These are phyloP conservation scores for Boletellus sp. DNA, from an alignment of 768 basidiomycete genomes.

Conservation along the genomic window DNA sequence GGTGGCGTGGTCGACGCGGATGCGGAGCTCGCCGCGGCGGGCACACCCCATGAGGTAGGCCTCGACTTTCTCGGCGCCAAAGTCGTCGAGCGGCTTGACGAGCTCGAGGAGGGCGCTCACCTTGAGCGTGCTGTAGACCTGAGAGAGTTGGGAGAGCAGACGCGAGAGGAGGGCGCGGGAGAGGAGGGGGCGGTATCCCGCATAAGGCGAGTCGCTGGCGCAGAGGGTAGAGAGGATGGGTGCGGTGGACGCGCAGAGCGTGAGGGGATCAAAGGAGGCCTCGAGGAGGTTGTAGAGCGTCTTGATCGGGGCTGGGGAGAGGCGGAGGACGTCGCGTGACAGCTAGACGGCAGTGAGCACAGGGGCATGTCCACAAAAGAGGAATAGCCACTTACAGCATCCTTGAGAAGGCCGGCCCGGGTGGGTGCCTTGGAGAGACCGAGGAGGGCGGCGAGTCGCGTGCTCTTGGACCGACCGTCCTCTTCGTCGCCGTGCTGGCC, in stretches of 20 bases:
- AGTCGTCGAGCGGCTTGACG: conserved; percentile 65
- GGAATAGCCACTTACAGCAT: conserved; percentile 64
- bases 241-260: conserved; percentile 72
- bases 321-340: conserved; percentile 76
- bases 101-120: conserved; percentile 75
- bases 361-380: not conserved
- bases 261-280: conserved; percentile 89
- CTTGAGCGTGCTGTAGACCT: conserved; percentile 87
- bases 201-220: conserved; percentile 45
- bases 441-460: conserved; percentile 79
- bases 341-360: conserved; percentile 47
- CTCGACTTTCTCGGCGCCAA: conserved; percentile 72
- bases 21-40: conserved; percentile 77
- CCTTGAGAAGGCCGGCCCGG: conserved; percentile 77
- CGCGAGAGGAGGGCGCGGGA: conserved; percentile 89
- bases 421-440: conserved; percentile 83
- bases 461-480: conserved; percentile 60
- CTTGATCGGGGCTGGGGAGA: conserved; percentile 70
- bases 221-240: conserved; percentile 68
- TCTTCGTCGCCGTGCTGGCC: conserved; percentile 53
- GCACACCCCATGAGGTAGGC: conserved; percentile 93
- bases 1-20: conserved; percentile 84
- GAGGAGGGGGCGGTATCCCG: conserved; percentile 84
- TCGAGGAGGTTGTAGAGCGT: conserved; percentile 85
- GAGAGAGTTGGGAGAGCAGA: conserved; percentile 84